Base-by-base conservation (phyloP, 371 early-diverging fungal species). In the Mortierella sp. region DNA sequence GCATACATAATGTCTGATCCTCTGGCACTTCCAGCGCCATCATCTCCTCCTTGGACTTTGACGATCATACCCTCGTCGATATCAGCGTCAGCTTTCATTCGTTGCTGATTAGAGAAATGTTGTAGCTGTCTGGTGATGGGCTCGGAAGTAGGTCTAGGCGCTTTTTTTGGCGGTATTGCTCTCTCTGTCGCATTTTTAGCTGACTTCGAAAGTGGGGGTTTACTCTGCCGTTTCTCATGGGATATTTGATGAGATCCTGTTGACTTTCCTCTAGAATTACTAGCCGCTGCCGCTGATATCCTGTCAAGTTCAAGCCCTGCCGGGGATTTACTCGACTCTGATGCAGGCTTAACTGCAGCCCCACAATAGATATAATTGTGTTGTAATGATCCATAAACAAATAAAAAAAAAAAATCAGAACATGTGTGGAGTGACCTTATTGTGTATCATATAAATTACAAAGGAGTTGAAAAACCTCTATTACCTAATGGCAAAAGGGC, bases 1-100 rank as follows among this genome's bases (percentile, higher is more conserved):
- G 80, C 70, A 43, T 80, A 80, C 70, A 80, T 80, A n/a, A 80
- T 74, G 12, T 73, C 75, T 6, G 80, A 66, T n/a, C 70, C 74
- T 26, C 45, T 70, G n/a, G n/a, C n/a, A n/a, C 66, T 61, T 15
- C 45, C 43, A 22, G 28, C 19, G 26, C 47, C 22, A 3, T 57
- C 23, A 13, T 45, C 28, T 23, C 40, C 42, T 49, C 55, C 63
- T 19, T 61, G 45, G 13, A 17, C 45, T 29, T 40, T 35, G 10
- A 42, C 37, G 29, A 32, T 32, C n/a, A 23, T 35, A 3, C 19
- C n/a, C 15, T 53, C 54, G 17, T 31, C 45, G 5, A 31, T n/a
- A 15, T 63, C 63, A 10, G 60, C 54, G 8, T 57, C 65, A 28
- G 54, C 53, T 34, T 32, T 55, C 2, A 61, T 28, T 55, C 62